Conservation (phyloP, 805 yeast species). For the Saccharomycopsis sp. region DNA sequence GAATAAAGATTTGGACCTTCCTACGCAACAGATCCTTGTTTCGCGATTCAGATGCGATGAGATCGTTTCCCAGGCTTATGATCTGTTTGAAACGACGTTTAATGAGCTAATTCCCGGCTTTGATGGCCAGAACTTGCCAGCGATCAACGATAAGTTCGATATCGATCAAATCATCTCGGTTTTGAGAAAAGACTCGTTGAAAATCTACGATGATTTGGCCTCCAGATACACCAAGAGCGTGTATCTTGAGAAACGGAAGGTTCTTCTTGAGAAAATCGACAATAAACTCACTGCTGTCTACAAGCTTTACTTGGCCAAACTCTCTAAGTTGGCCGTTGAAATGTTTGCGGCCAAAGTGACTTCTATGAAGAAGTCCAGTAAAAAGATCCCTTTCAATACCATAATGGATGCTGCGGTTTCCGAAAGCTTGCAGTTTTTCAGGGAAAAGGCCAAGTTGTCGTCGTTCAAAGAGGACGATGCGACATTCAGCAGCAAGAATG, state of each 20-base stretch:
- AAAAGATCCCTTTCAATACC: constrained; percentile 7
- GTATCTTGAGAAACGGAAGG: constrained; percentile 53
- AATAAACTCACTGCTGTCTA: constrained; percentile 39
- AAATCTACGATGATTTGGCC: constrained; percentile 61
- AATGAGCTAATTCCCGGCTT: constrained; percentile 25
- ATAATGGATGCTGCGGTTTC: not conserved
- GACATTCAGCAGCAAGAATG: constrained; percentile 8
- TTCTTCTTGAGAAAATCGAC: constrained; percentile 44
- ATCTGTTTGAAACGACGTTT: constrained; percentile 36
- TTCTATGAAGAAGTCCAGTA: constrained; percentile 6
- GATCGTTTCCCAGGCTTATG: constrained; percentile 51
- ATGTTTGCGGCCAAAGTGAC: constrained; percentile 27
- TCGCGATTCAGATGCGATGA: constrained; percentile 95
- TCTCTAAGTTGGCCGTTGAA: constrained; percentile 31
- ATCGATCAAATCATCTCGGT: constrained; percentile 39
- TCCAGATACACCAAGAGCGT: constrained; percentile 65
- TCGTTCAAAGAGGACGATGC: constrained; percentile 24
- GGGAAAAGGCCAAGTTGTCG: constrained; percentile 28
- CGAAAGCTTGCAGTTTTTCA: constrained; percentile 7
- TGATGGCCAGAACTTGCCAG: constrained; percentile 24
- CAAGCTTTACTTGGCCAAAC: constrained; percentile 33
- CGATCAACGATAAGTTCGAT: constrained; percentile 7
- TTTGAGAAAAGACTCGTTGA: constrained; percentile 42
- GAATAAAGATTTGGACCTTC: constrained; percentile 91
- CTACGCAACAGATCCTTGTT: constrained; percentile 92